Evolutionary conservation across 345 rosid species (phyloP), one percentile per base, ranked within the genome.

Genomic region (Psidium guajava): DNA sequence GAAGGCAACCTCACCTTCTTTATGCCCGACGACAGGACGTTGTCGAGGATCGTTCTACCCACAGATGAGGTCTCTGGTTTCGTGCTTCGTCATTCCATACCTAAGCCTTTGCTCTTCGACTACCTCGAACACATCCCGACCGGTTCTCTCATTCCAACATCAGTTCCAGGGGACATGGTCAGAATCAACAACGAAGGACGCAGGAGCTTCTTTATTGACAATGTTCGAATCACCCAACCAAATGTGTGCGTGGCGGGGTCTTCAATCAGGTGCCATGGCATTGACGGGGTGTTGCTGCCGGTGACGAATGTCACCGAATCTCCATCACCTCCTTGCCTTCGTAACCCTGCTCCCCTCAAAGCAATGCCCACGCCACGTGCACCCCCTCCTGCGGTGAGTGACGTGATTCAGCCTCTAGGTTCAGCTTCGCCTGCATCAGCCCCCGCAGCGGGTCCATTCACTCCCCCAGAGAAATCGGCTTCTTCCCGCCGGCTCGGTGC

Each of bases 191-290:
- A 96, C 22, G 88, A 87, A 3, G 98, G 98, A 32, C 87, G 94
- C 75, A 88, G 83, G 75, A 88, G 51, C 82, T 91, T 87, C 86
- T 91, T 83, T 83, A 88, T 96, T 85, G 94, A 96, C 89, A 90
- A 93, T 81, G 95, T 93, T 50, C 93, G 87, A 82, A 86, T 95
- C 87, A 87, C 84, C 42, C 90, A 92, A 86, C 98, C 94, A 0
- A 89, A 95, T 61, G 86, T 96, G 64, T 96, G 98, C 86, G 91
- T 85, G 27, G 86, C 89, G 32, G 92, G 92, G 5, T 87, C 90
- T 56, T 91, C 99, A 25, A 95, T 95, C 82, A 87, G 95, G 50
- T 95, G 99, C 85, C 99, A 96, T 84, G 98, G 97, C 36, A 89
- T 95, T 14, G 94, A 92, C 61, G 93, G 93, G 10, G 92, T 94